Percentiles rank a stretch among this genome's conserved stretches.
Evolutionary conservation across 192 early-diverging fungal species (phyloP).

Genomic region (Gonapodya prolifera): DNA sequence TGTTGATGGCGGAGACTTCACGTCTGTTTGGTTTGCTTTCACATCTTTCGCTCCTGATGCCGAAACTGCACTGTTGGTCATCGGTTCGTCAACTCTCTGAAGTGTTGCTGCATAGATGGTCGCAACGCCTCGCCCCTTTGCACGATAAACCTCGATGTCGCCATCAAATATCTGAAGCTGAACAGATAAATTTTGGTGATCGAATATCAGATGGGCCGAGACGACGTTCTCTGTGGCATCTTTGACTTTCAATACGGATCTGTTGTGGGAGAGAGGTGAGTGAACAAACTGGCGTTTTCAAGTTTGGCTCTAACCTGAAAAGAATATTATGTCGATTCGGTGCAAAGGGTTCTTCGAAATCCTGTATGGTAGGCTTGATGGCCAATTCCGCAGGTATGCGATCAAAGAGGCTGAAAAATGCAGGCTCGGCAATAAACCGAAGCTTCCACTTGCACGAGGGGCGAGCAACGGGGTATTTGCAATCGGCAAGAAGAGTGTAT

Average conservation of each 20-base stretch:
- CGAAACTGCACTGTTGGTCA: neutral
- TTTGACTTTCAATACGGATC: conserved; percentile 33
- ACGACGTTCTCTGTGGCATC: conserved; percentile 26
- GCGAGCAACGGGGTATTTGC: neutral
- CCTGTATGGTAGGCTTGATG: conserved; percentile 13
- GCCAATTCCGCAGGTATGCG: neutral
- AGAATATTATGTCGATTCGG: conserved; percentile 45
- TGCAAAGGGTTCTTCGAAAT: conserved; percentile 35
- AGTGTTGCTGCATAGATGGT: conserved; percentile 22
- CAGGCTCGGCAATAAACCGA: neutral
- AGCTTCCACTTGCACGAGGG: neutral
- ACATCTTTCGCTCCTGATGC: conserved; percentile 15
- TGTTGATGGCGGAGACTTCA: conserved; percentile 6
- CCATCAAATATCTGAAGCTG: conserved; percentile 39
- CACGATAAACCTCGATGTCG: conserved; percentile 28
- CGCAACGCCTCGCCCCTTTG: conserved; percentile 26
- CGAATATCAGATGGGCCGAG: conserved; percentile 36
- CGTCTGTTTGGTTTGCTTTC: conserved; percentile 26
- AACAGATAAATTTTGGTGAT: conserved; percentile 19
- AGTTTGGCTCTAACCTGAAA: conserved; percentile 16
- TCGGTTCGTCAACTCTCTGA: neutral
- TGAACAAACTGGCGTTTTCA: neutral
- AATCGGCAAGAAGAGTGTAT: conserved; percentile 5
- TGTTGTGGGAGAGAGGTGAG: conserved; percentile 9
- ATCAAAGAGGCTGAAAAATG: neutral